Conservation (phyloP, 148 eudicot species). For the Persicaria tinctoria region DNA sequence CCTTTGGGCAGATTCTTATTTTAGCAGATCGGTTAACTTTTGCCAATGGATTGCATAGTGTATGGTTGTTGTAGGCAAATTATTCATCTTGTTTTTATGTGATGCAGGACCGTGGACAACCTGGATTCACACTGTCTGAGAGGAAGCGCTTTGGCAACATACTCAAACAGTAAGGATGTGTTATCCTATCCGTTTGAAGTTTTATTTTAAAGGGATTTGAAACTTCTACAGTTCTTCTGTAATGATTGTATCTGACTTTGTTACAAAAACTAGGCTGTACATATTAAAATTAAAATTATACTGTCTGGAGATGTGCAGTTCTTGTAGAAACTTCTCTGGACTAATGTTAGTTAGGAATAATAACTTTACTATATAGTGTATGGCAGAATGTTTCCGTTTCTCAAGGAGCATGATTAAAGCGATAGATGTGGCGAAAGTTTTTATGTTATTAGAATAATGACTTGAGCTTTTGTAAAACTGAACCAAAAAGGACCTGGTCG, state of each 20-base stretch:
- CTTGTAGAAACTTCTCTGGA: background rate
- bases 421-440: background rate
- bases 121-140: slow-evolving; percentile 90
- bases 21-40: background rate
- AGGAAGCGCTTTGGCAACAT: slow-evolving; percentile 78
- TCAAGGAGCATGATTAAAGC: background rate
- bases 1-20: background rate
- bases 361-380: background rate
- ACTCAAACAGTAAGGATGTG: slow-evolving; percentile 63
- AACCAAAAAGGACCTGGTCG: background rate
- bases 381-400: background rate
- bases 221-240: background rate
- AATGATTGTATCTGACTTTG: background rate
- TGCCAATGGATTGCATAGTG: background rate
- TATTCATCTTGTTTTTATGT: background rate
- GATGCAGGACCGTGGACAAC: slow-evolving; percentile 89
- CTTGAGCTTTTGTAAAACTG: background rate
- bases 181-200: background rate
- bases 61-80: background rate
- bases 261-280: background rate
- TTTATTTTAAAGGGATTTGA: background rate
- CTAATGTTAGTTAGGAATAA: background rate
- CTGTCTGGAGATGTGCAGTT: background rate
- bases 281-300: background rate
- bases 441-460: too few relatives aligned